These are phyloP conservation scores for Microascus cirrosus DNA, from an alignment of 2,329 filamentous ascomycete species.

Conservation along the genomic window DNA sequence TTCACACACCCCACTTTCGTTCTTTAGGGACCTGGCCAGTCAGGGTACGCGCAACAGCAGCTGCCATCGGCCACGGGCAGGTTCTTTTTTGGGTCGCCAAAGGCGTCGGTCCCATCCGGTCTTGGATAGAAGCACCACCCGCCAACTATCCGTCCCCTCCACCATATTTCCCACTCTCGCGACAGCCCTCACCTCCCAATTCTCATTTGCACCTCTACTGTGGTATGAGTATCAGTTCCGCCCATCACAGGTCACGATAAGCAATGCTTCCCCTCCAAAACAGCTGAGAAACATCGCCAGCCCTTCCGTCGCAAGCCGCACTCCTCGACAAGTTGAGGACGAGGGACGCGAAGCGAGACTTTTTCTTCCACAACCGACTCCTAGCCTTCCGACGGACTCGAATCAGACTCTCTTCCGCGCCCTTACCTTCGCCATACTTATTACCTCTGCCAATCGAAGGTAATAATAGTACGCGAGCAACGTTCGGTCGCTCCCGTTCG, in stretches of 20 bases:
- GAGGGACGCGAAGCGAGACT: slow-evolving; percentile 1
- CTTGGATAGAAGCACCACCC: slow-evolving; percentile 3
- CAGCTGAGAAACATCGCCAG: not conserved
- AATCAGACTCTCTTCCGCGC: not conserved
- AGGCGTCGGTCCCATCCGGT: not conserved
- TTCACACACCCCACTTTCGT: not conserved
- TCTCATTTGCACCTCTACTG: not conserved
- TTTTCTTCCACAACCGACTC: not conserved
- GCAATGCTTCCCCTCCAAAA: not conserved
- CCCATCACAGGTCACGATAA: slow-evolving; percentile 3
- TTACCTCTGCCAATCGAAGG: not conserved
- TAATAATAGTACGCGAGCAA: not conserved
- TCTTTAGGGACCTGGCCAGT: not conserved
- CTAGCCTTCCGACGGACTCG: not conserved
- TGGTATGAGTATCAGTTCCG: not conserved
- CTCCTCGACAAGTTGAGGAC: not conserved
- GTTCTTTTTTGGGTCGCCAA: slow-evolving; percentile 1
- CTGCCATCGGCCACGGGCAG: not conserved
- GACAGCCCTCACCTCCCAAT: not conserved
- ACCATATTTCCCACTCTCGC: slow-evolving; percentile 1
- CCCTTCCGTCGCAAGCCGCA: slow-evolving; percentile 3
- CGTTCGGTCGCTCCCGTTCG: not conserved
- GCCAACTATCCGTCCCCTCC: not conserved
- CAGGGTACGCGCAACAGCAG: not conserved
- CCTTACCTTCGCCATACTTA: not conserved